phyloP scores from a whole-genome alignment of 2,329 filamentous ascomycete genomes.

The Zopfia rhizophila region DNA sequence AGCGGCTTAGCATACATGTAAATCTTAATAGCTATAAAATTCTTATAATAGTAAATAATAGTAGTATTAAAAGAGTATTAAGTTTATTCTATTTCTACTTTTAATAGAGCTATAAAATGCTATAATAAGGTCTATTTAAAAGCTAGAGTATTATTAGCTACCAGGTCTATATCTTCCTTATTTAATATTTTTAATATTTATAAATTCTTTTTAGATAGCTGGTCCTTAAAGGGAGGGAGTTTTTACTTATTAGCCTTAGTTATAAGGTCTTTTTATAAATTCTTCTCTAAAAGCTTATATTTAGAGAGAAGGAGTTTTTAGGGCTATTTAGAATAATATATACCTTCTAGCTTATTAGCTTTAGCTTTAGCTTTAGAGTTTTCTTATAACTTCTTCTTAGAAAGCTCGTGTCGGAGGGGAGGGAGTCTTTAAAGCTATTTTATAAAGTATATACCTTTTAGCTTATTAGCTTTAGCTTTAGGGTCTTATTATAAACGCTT shows the following conservation, averaged over 20 bases:
- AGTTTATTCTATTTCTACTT: slow-evolving; percentile 11
- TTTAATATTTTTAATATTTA: too few relatives aligned
- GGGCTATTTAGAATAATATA: slow-evolving; percentile 10
- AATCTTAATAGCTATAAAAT: slow-evolving; percentile 16
- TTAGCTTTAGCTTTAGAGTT: slow-evolving; percentile 18
- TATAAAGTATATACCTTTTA: slow-evolving; percentile 14
- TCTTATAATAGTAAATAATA: slow-evolving; percentile 9
- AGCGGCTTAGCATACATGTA: slow-evolving; percentile 21
- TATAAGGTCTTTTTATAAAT: not conserved
- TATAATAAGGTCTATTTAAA: slow-evolving; percentile 13
- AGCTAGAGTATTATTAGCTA: slow-evolving; percentile 11
- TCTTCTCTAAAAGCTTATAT: slow-evolving; percentile 1
- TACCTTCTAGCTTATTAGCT: slow-evolving; percentile 17
- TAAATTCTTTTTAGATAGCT: slow-evolving; percentile 8
- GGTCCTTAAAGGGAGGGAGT: not conserved
- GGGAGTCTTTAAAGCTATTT: slow-evolving; percentile 8
- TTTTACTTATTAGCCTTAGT: slow-evolving; percentile 55
- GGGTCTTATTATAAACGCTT: slow-evolving; percentile 17
- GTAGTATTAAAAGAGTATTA: slow-evolving; percentile 7
- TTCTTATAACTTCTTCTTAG: slow-evolving; percentile 11
- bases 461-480: slow-evolving; percentile 14
- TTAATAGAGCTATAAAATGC: slow-evolving; percentile 10
- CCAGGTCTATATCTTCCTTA: slow-evolving; percentile 13
- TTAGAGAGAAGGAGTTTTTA: not conserved
- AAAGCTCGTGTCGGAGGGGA: slow-evolving; percentile 5